phyloP scores from a whole-genome alignment of 2,329 filamentous ascomycete species.

The Dichotomopilus funicola region DNA sequence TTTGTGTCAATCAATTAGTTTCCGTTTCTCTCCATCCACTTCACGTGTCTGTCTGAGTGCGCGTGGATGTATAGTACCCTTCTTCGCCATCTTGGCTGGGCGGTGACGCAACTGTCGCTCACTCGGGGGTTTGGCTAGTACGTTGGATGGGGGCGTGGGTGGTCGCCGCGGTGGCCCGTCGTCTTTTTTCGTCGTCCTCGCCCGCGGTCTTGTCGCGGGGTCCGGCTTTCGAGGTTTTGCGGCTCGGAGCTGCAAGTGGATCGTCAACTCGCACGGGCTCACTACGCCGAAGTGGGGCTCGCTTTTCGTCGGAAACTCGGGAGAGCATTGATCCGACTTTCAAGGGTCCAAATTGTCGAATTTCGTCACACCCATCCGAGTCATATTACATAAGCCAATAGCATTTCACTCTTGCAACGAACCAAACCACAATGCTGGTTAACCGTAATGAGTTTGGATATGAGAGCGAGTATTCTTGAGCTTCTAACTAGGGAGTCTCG shows the following conservation, averaged over 20 bases:
- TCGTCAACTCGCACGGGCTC: neutral
- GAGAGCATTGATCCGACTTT: neutral
- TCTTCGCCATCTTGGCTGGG: slow-evolving; percentile 19
- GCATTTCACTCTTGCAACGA: no score
- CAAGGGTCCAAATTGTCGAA: neutral
- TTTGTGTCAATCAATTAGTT: neutral
- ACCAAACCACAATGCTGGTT: no score
- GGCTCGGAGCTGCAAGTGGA: slow-evolving; percentile 3
- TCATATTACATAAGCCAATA: no score
- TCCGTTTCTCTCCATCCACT: no score
- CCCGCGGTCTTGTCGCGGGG: neutral
- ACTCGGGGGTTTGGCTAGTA: neutral
- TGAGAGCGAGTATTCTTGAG: no score
- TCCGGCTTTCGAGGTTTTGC: slow-evolving; percentile 8
- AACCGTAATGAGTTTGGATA: no score
- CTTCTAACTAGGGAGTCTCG: neutral
- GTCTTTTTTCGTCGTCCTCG: neutral
- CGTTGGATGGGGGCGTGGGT: neutral
- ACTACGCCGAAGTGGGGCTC: neutral
- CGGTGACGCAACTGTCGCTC: neutral
- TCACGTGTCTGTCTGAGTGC: neutral
- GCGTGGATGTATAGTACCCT: slow-evolving; percentile 19
- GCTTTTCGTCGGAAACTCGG: neutral
- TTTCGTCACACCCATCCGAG: no score
- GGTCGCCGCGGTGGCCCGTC: neutral